Evolutionary conservation across 495 filamentous ascomycete species (phyloP), one percentile per base, ranked within the genome.

Genomic region (Penicilliopsis zonata): DNA sequence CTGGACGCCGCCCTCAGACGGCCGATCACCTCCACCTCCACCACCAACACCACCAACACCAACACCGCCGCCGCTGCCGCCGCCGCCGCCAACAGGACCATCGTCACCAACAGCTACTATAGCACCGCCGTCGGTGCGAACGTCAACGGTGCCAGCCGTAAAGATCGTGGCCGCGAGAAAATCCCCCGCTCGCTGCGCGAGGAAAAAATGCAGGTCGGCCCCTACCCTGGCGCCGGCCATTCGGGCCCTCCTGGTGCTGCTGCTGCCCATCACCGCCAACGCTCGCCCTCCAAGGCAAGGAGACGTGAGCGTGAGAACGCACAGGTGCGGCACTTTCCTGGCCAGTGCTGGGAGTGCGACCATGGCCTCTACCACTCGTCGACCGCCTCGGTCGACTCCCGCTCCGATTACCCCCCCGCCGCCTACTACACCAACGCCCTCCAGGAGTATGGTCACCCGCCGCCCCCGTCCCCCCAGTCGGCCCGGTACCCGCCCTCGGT

Each of bases 161-260:
- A 46, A 52, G 44, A 51, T 33, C 61, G 52, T 13, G 46, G 36
- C 14, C 50, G 56, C 26, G 57, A 56, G 15, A 47, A 41, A 38
- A 42, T 37, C 30, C 34, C 35, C 36, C 48, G 50, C 31, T 51
- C 49, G 21, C 19, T 41, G 35, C 50, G 33, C 36, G 52, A 54
- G 21, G 58, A 62, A 31, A 58, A 47, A 36, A 60, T 58, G 53
- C 51, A 53, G 31, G 52, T 55, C 37, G 57, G 51, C 33, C 28
- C 52, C 37, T 57, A 50, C 33, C 44, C 53, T 37, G 36, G 34
- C 37, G 21, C 49, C 27, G 43, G 43, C 36, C 50, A 55, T 29
- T 50, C 42, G 30, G 44, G 44, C 40, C 52, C 49, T 27, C n/a
- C n/a, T n/a, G n/a, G n/a, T n/a, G n/a, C n/a, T n/a, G n/a, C n/a